Conservation (phyloP, 192 early-diverging fungal genomes). For the Spinellus fusiger region DNA sequence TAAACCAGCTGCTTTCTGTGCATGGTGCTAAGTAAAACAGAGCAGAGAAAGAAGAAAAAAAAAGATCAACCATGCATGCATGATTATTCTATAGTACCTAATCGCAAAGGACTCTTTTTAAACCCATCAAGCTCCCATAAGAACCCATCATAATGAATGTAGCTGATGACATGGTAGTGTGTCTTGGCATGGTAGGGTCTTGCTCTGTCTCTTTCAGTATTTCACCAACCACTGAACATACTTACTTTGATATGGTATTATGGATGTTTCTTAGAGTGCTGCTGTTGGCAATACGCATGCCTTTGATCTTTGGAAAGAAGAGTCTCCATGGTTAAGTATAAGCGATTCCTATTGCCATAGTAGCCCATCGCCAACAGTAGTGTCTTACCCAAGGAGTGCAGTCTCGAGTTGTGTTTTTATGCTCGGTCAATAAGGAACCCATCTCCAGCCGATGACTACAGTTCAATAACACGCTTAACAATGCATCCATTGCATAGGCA, state of each 20-base stretch:
- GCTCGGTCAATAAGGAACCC: conserved; percentile 45
- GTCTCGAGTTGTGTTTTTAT: conserved; percentile 55
- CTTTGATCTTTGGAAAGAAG: conserved; percentile 15
- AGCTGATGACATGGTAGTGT: conserved; percentile 59
- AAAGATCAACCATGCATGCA: not conserved
- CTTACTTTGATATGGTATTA: conserved; percentile 50
- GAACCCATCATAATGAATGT: conserved; percentile 47
- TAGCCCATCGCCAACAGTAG: not conserved
- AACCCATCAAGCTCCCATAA: conserved; percentile 68
- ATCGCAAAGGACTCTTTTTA: conserved; percentile 41
- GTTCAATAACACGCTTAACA: conserved; percentile 62
- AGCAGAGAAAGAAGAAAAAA: not conserved
- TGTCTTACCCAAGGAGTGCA: conserved; percentile 30
- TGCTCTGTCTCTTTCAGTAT: conserved; percentile 1
- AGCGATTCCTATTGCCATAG: no score
- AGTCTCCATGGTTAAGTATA: no score
- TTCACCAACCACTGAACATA: not conserved
- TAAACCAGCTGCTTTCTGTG: conserved; percentile 51
- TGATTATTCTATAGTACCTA: conserved; percentile 23
- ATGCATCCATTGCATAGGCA: conserved; percentile 68
- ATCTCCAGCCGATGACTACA: conserved; percentile 44
- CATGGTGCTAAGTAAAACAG: conserved; percentile 28
- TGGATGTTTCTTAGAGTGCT: conserved; percentile 45
- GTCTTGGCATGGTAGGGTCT: no score
- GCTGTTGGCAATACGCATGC: conserved; percentile 3